Base-by-base conservation (phyloP, 495 filamentous ascomycete species). In the Chaetomidium leptoderma region DNA sequence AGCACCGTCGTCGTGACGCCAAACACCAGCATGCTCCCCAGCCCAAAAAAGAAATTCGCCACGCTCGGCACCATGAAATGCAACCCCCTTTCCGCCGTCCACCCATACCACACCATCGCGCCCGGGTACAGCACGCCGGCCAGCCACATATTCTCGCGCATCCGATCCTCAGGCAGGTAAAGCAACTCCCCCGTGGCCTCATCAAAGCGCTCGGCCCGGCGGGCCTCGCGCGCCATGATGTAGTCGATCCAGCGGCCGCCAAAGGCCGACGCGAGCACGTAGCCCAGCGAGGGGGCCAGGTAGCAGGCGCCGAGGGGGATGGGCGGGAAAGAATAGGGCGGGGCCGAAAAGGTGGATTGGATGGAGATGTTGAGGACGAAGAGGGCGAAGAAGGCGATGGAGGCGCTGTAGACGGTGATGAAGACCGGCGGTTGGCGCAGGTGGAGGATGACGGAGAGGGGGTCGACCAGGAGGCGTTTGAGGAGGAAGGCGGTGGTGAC, bases 1-100 rank as follows among this genome's bases (percentile, higher is more conserved):
- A 92, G 72, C 87, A 93, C 90, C 2, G 89, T 92, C 7, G 87
- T 92, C 0, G 81, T 78, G 55, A 84, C 81, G 27, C 81, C 66
- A 70, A 97, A 96, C 23, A 96, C 88, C 16, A 97, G 76, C 92
- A 97, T 97, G 45, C 80, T 85, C 6, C 90, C 90, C 40, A 90
- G 67, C 16, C 92, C 92, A 67, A 96, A 96, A 69, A 88, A 88
- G 72, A 95, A 92, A 56, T 90, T 93, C 5, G 88, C 87, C 30
- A 93, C 82, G 74, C 87, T 65, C 13, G 74, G 70, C 42, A 76
- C 74, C 33, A 72, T 61, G 76, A 73, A 80, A 33, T 71, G 65
- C 23, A 77, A 50, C 7, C 74, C 75, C 10, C 69, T 63, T 27
- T 74, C 63, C 0, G 70, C 65, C 8, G 73, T 71, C 77, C 77